Evolutionary conservation across 192 early-diverging fungal genomes (phyloP).

Genomic region (Backusella parvicylindrica): DNA sequence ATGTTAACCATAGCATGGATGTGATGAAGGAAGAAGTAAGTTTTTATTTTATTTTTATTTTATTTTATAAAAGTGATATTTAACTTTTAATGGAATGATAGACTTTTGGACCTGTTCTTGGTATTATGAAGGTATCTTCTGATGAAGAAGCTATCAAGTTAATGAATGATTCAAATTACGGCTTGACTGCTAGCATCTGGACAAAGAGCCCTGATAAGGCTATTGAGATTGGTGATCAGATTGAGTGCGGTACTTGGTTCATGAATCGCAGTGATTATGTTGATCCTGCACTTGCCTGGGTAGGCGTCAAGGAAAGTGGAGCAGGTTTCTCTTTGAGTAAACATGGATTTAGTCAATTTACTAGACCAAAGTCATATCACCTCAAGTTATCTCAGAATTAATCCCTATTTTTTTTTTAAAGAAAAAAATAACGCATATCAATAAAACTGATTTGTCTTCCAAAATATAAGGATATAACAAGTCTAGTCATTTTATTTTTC

Average conservation of each 20-base stretch:
- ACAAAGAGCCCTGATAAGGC: conserved; percentile 61
- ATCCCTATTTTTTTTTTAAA: neutral
- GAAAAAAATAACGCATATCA: neutral
- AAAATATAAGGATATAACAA: neutral
- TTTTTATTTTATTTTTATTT: neutral
- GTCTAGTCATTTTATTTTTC: neutral
- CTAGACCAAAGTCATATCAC: conserved; percentile 40
- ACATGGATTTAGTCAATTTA: conserved; percentile 71
- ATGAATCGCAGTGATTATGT: conserved; percentile 84
- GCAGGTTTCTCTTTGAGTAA: conserved; percentile 66
- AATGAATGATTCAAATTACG: conserved; percentile 82
- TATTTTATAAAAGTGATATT: neutral
- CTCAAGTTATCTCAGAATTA: conserved; percentile 25
- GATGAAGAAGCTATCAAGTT: conserved; percentile 72
- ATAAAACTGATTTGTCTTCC: neutral
- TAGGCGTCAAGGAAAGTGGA: conserved; percentile 73
- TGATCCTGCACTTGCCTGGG: conserved; percentile 80
- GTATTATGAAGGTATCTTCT: conserved; percentile 66
- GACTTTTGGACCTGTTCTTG: conserved; percentile 81
- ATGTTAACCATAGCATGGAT: conserved; percentile 71
- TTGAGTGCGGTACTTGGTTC: conserved; percentile 80
- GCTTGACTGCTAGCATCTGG: conserved; percentile 81
- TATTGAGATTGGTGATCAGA: conserved; percentile 53
- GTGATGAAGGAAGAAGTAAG: conserved; percentile 72
- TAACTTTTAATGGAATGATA: too few relatives aligned